Percentiles rank a stretch among this genome's conserved stretches.
These are phyloP conservation scores for Craspedostauros australis DNA, from an alignment of 108 stramenopile genomes.

Conservation along the genomic window DNA sequence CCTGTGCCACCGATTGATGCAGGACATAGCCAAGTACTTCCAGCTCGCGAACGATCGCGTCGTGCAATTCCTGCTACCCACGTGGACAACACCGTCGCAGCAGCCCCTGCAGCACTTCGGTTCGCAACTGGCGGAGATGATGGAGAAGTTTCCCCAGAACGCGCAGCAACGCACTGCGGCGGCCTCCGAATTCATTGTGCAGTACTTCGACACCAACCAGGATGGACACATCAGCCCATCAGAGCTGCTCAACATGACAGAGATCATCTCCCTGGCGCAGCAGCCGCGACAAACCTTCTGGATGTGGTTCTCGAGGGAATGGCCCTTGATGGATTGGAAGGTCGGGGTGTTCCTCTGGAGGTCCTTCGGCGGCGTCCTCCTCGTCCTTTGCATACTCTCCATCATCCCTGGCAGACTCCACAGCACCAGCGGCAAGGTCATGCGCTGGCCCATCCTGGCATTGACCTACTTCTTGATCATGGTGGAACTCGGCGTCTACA, in stretches of 20 bases:
- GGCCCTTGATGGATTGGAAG: constrained; percentile 66
- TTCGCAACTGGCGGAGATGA: constrained; percentile 16
- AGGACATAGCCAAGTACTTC: constrained; percentile 14
- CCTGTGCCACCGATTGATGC: constrained; percentile 28
- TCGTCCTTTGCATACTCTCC: constrained; percentile 37
- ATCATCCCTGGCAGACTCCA: constrained; percentile 73
- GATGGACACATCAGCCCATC: constrained; percentile 30
- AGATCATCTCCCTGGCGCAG: constrained; percentile 8
- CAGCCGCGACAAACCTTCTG: constrained; percentile 11
- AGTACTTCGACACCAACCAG: constrained; percentile 29
- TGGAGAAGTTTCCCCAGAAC: constrained; percentile 22
- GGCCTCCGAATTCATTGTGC: constrained; percentile 15
- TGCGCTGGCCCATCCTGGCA: constrained; percentile 75
- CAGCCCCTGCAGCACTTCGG: constrained; percentile 2
- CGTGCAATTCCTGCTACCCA: constrained; percentile 38
- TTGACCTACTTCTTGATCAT: constrained; percentile 65
- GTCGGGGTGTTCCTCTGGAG: constrained; percentile 62
- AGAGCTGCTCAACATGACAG: constrained; percentile 32
- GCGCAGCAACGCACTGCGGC: constrained; percentile 1
- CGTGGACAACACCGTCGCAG: constrained; percentile 13
- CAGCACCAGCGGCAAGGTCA: constrained; percentile 46
- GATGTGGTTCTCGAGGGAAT: constrained; percentile 38
- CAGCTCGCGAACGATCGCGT: constrained; percentile 3
- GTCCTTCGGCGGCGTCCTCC: constrained; percentile 55
- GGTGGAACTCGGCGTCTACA: constrained; percentile 68